A percentile compares a stretch with the other conserved stretches of the same genome.
These are phyloP conservation scores for Glomus cerebriforme DNA, from an alignment of 192 early-diverging fungal species.

Conservation along the genomic window DNA sequence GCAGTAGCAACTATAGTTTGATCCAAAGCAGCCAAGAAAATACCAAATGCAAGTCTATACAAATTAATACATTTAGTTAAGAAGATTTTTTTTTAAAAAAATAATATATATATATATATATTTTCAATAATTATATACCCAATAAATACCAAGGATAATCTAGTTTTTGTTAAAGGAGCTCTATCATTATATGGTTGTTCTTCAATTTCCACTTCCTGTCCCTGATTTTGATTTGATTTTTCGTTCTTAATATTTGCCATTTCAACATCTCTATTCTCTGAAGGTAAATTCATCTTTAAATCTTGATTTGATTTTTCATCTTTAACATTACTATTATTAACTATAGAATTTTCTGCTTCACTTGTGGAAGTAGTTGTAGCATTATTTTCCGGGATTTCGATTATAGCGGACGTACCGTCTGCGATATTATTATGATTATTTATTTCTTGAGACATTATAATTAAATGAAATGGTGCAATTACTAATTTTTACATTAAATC, in stretches of 20 bases:
- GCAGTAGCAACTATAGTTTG: slow-evolving; percentile 84
- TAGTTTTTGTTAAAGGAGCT: not conserved
- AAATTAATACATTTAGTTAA: not conserved
- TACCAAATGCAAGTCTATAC: slow-evolving; percentile 56
- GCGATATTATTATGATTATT: not conserved
- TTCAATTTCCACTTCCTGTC: no score
- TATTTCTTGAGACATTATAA: not conserved
- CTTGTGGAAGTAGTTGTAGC: not conserved
- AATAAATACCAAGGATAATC: not conserved
- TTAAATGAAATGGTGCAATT: no score
- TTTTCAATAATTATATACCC: not conserved
- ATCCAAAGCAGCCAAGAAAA: slow-evolving; percentile 76
- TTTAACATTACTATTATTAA: not conserved
- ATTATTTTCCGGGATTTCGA: not conserved
- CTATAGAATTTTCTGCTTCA: not conserved
- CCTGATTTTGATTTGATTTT: no score
- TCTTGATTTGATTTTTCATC: not conserved
- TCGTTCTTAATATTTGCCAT: not conserved
- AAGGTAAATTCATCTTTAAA: no score
- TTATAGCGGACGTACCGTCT: not conserved
- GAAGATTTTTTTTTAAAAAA: not conserved
- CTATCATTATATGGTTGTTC: no score
- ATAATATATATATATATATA: no score
- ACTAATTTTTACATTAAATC: no score
- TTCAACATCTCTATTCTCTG: not conserved